Percentiles rank a stretch among this genome's conserved stretches.
These are phyloP conservation scores for Xylariaceae sp. DNA, from an alignment of 2,329 filamentous ascomycete genomes.

Conservation along the genomic window DNA sequence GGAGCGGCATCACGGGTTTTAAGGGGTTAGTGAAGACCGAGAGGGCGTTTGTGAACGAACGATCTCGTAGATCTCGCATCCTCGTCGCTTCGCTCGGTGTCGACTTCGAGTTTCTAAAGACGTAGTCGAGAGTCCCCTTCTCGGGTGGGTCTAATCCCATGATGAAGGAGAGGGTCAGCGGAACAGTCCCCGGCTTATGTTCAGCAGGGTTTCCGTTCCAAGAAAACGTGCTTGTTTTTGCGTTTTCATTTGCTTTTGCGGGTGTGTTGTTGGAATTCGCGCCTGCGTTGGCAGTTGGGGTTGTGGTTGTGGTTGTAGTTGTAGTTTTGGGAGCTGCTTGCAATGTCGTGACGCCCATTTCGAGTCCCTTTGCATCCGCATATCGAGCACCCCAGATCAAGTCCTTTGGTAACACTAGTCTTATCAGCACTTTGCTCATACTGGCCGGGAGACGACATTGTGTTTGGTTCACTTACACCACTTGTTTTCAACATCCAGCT, in stretches of 20 bases:
- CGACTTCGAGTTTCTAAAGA: conserved; percentile 20
- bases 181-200: too few species aligned
- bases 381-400: conserved; percentile 24
- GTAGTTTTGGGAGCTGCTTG: too few species aligned
- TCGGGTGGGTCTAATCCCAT: neutral
- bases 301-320: too few species aligned
- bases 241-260: too few species aligned
- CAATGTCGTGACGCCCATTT: neutral
- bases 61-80: conserved; percentile 25
- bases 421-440: conserved; percentile 2
- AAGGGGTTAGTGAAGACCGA: conserved; percentile 31
- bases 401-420: conserved; percentile 1
- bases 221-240: neutral
- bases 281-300: too few species aligned
- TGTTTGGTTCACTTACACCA: conserved; percentile 25
- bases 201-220: neutral
- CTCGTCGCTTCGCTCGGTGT: conserved; percentile 6
- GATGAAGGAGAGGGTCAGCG: too few species aligned
- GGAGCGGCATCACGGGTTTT: conserved; percentile 34
- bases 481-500: conserved; percentile 8
- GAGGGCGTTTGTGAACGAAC: conserved; percentile 28
- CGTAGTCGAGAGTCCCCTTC: neutral
- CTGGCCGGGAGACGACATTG: neutral
- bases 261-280: too few species aligned
- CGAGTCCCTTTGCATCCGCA: neutral